Evolutionary conservation across 2,329 filamentous ascomycete species (phyloP), one percentile per base, ranked within the genome.

Genomic region (Penicillium sp.): DNA sequence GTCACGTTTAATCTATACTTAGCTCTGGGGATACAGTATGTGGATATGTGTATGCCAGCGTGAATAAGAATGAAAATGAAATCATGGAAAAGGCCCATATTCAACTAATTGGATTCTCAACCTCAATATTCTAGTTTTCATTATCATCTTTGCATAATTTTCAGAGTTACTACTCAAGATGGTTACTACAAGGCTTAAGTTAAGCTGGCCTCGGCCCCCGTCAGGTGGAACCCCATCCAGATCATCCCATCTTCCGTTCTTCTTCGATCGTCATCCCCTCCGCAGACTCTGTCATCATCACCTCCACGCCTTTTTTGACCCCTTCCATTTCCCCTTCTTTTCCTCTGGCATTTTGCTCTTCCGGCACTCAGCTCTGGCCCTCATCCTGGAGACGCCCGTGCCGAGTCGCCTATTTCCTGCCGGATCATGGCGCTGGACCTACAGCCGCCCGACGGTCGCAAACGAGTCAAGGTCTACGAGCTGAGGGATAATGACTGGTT

Each of bases 401-500:
- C 68, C 66, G 67, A 68, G 65, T 58, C 58, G 61, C 61, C 55
- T 58, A 59, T 57, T 57, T 56, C 55, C 58, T 57, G 46, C 64
- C 67, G 55, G 66, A 72, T 58, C 62, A 78, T 76, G 75, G 73
- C 74, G 64, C 67, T 73, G 68, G 72, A 72, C 60, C 64, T 72
- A 59, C 72, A 73, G 62, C 69, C 72, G 59, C 67, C 73, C 63
- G 73, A 74, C 66, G 75, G 75, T 68, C 75, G 73, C 64, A 77
- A 76, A 65, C 68, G 93, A 79, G 93, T 97, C 73, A 98, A 98
- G 79, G 93, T 98, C 69, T 98, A 98, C 73, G 93, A 97, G 78
- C 81, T 98, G 65, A 89, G 89, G 72, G 90, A 95, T 75, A 95
- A 95, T 80, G 93, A 97, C 82, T 98, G 93, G 93, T 96, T 92